Percentiles rank a stretch among this genome's conserved stretches.
phyloP scores from a whole-genome alignment of 1,139 yeast genomes.

The Sugiyamaella novakii region DNA sequence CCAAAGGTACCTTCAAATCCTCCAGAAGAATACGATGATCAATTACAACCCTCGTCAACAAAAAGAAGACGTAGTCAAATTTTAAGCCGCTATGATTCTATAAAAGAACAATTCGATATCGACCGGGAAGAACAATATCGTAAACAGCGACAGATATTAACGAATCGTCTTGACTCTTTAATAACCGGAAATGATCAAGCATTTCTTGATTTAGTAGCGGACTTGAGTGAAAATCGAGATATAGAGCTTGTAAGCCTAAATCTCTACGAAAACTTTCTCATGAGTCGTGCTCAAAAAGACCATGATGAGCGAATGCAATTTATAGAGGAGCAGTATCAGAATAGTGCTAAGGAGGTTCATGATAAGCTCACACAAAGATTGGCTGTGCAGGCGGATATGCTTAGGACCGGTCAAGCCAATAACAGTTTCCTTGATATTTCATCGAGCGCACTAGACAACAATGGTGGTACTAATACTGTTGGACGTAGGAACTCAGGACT shows the following conservation, averaged over 20 bases:
- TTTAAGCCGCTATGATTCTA: constrained; percentile 17
- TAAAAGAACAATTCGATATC: constrained; percentile 23
- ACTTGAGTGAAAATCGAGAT: constrained; percentile 78
- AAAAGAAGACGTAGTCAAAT: constrained; percentile 7
- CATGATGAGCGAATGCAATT: constrained; percentile 71
- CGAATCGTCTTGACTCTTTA: constrained; percentile 45
- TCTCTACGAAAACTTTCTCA: constrained; percentile 80
- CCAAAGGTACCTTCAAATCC: constrained; percentile 9
- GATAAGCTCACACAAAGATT: constrained; percentile 78
- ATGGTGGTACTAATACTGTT: not conserved
- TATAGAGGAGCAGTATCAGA: constrained; percentile 76
- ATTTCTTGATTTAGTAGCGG: constrained; percentile 54
- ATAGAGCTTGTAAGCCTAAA: constrained; percentile 73
- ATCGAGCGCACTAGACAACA: constrained; percentile 10
- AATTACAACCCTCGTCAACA: constrained; percentile 5
- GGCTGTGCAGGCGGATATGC: constrained; percentile 73
- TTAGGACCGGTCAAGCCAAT: constrained; percentile 46
- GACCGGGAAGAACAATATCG: constrained; percentile 24
- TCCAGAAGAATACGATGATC: constrained; percentile 15
- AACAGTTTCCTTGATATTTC: constrained; percentile 16
- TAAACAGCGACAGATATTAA: constrained; percentile 21
- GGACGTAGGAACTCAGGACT: constrained; percentile 1
- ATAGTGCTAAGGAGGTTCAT: constrained; percentile 73
- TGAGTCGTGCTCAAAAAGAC: constrained; percentile 70
- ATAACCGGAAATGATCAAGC: constrained; percentile 77